phyloP scores from a whole-genome alignment of 139 green algal species.

The Closterium sp. region DNA sequence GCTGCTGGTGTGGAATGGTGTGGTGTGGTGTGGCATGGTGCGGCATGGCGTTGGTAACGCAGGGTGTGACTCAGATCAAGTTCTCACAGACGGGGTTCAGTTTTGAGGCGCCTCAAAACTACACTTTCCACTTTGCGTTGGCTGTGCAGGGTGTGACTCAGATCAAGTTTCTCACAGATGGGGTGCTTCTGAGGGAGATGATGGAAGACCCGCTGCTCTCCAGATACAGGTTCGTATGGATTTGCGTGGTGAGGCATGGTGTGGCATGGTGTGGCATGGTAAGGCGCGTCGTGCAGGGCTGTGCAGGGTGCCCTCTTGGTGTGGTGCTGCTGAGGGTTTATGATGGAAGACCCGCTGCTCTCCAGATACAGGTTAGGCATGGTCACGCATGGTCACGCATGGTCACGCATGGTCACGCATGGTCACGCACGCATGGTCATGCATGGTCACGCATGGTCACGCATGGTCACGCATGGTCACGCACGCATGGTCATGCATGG shows the following conservation, averaged over 20 bases:
- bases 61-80: too few relatives aligned
- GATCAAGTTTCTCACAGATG: constrained; percentile 85
- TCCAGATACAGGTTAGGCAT: constrained; percentile 32
- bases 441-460: too few relatives aligned
- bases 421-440: too few relatives aligned
- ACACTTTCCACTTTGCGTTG: background rate
- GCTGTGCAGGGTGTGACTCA: constrained; percentile 54
- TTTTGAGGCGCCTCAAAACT: too few relatives aligned
- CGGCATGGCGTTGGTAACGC: background rate
- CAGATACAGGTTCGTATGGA: constrained; percentile 30
- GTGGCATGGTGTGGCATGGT: background rate
- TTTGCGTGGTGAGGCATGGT: background rate
- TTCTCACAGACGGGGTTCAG: too few relatives aligned
- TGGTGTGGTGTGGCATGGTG: background rate
- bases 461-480: too few relatives aligned
- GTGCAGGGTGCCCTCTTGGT: too few relatives aligned
- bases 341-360: constrained; percentile 82
- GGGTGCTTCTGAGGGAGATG: constrained; percentile 86
- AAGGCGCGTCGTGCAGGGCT: background rate
- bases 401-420: too few relatives aligned
- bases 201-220: constrained; percentile 80
- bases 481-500: too few relatives aligned
- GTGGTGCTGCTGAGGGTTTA: constrained; percentile 16
- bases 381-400: too few relatives aligned
- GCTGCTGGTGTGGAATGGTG: constrained; percentile 84